A percentile compares a stretch with the other conserved stretches of the same genome.
phyloP scores from a whole-genome alignment of 129 eudicot species.

The Kitagawia praeruptora region DNA sequence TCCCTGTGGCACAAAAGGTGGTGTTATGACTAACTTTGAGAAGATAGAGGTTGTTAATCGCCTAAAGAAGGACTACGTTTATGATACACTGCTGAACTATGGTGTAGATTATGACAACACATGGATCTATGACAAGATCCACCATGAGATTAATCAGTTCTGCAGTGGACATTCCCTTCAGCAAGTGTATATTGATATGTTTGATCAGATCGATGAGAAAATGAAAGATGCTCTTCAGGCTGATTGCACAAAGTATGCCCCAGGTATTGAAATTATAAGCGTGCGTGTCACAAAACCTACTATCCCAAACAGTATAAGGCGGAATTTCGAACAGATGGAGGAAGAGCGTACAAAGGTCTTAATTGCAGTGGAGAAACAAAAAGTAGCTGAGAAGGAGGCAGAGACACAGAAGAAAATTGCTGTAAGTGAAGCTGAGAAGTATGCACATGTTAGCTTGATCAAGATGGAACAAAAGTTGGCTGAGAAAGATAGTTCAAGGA shows the following conservation, averaged over 20 bases:
- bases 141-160: slow-evolving; percentile 96
- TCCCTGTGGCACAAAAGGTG: slow-evolving; percentile 98
- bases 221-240: slow-evolving; percentile 98
- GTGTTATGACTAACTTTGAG: slow-evolving; percentile 89
- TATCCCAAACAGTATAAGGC: slow-evolving; percentile 75
- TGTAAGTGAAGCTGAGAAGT: slow-evolving; percentile 76
- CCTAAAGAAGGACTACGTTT: slow-evolving; percentile 64
- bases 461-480: slow-evolving; percentile 85
- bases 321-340: slow-evolving; percentile 93
- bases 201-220: slow-evolving; percentile 97
- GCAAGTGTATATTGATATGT: slow-evolving; percentile 95
- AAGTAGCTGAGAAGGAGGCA: slow-evolving; percentile 93
- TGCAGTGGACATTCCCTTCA: slow-evolving; percentile 95
- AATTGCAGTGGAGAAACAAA: slow-evolving; percentile 81
- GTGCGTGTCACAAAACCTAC: slow-evolving; percentile 93
- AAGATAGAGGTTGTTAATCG: slow-evolving; percentile 97
- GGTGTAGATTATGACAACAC: slow-evolving; percentile 93
- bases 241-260: slow-evolving; percentile 96
- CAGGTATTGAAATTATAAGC: slow-evolving; percentile 86
- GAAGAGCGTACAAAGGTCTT: slow-evolving; percentile 96
- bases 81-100: slow-evolving; percentile 74
- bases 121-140: slow-evolving; percentile 97
- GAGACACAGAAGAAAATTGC: slow-evolving; percentile 94
- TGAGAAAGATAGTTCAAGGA: slow-evolving; percentile 81
- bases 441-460: slow-evolving; percentile 82